Base-by-base conservation (phyloP, 345 rosid species). In the Citrus trifoliata region DNA sequence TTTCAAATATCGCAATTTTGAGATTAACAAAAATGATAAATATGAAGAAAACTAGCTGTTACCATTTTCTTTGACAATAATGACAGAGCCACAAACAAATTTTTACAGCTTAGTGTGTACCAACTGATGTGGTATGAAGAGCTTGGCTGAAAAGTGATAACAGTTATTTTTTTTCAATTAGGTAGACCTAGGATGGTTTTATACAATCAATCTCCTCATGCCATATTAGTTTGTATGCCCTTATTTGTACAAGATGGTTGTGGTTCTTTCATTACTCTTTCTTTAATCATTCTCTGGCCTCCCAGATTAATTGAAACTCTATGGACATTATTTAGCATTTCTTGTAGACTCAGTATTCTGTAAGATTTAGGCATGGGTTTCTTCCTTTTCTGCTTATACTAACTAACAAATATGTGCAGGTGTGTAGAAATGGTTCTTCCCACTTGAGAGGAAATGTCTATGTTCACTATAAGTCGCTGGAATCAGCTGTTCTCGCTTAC, bases 361-460 rank as follows among this genome's bases (percentile, higher is more conserved):
- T 67, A 46, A 28, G n/a, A 59, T 79, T 73, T 62, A 77, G 67
- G 51, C 59, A 33, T 37, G 27, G 61, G 22, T 56, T 28, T 10
- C 37, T 63, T 58, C 61, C 62, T 64, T 58, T 33, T 12, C 25
- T 37, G 40, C 46, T 80, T 75, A 18, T 28, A 75, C 59, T 80
- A 25, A 80, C 61, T 35, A 73, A 68, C 28, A 24, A 51, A 38
- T 75, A 22, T 67, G 46, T 83, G 65, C 90, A 93, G 98, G 97
- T 86, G 73, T 93, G 99, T 84, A 92, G 80, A 89, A 93, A 95
- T 80, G 89, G 97, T 81, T 89, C 98, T 21, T 85, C 87, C 86
- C 99, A 95, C 89, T 87, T 93, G 90, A 88, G 90, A 81, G 99
- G 99, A 79, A 93, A 95, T 83, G 94, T 93, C 24, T 95, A 93